phyloP scores from a whole-genome alignment of 176 grass and related monocot genomes.

The Calamus simplicifolius region DNA sequence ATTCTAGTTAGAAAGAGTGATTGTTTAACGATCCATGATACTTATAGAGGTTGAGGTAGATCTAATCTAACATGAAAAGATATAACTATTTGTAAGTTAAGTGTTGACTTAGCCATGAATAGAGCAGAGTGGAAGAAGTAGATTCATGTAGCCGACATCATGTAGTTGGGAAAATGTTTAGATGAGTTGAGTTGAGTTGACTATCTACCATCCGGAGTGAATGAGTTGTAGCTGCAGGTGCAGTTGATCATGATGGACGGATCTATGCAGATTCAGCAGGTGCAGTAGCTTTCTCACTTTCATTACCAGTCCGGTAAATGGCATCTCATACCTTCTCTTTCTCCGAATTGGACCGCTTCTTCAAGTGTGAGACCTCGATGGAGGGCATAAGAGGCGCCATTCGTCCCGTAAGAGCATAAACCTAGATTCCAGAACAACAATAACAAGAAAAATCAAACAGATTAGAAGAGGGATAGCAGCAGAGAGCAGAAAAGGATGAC shows the following conservation, averaged over 20 bases:
- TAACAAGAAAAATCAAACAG: not conserved
- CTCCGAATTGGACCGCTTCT: conserved; percentile 51
- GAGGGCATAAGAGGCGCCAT: conserved; percentile 75
- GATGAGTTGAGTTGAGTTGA: too few species aligned
- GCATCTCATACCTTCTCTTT: conserved; percentile 49
- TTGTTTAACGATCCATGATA: too few species aligned
- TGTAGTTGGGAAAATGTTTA: too few species aligned
- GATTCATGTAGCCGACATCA: too few species aligned
- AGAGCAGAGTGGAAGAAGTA: too few species aligned
- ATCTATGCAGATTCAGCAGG: conserved; percentile 40
- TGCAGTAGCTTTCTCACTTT: conserved; percentile 36
- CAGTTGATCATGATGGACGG: conserved; percentile 31
- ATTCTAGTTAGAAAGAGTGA: too few species aligned
- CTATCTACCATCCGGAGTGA: conserved; percentile 77
- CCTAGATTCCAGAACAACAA: conserved; percentile 23
- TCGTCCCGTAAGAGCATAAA: conserved; percentile 85
- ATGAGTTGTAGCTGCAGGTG: conserved; percentile 42
- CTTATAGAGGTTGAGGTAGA: too few species aligned
- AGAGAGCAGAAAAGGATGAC: not conserved
- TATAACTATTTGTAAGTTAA: too few species aligned
- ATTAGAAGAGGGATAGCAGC: too few species aligned
- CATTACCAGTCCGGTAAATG: conserved; percentile 32
- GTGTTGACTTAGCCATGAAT: too few species aligned
- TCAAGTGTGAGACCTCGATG: conserved; percentile 73
- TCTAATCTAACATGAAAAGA: too few species aligned